These are phyloP conservation scores for Casaregolazyma suthepensis DNA, from an alignment of 1,139 yeast genomes.

Conservation along the genomic window DNA sequence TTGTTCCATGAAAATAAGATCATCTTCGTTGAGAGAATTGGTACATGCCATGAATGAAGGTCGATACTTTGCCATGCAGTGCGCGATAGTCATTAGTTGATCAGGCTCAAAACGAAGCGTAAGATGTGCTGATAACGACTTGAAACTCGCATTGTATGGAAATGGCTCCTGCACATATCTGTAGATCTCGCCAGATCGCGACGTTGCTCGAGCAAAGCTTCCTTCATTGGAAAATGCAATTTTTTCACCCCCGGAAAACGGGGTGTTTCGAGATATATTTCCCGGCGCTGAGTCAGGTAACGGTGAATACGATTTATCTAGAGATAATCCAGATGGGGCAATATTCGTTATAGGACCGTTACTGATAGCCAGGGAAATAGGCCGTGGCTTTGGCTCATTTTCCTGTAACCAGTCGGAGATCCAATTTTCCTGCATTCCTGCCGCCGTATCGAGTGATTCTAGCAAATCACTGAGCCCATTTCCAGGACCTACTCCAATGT, in stretches of 20 bases:
- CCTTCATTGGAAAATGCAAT: background rate
- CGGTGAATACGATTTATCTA: constrained; percentile 6
- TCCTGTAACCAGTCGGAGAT: constrained; percentile 19
- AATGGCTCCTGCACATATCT: constrained; percentile 69
- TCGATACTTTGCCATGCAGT: constrained; percentile 81
- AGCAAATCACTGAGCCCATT: constrained; percentile 8
- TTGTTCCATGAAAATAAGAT: constrained; percentile 90
- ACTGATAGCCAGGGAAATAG: constrained; percentile 25
- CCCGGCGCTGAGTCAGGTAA: constrained; percentile 2
- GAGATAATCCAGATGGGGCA: constrained; percentile 2
- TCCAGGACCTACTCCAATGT: constrained; percentile 11
- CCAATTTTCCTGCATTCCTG: constrained; percentile 6
- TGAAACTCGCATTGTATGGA: constrained; percentile 87
- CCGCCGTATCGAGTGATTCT: constrained; percentile 9
- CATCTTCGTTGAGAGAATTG: constrained; percentile 80
- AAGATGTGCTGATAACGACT: constrained; percentile 68
- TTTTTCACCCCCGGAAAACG: constrained; percentile 1
- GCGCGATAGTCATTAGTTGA: constrained; percentile 76
- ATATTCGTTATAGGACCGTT: constrained; percentile 7
- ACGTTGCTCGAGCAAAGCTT: background rate
- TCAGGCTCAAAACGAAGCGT: constrained; percentile 61
- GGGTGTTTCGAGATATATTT: background rate
- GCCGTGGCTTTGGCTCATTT: constrained; percentile 20
- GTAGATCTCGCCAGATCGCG: constrained; percentile 71
- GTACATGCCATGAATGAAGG: constrained; percentile 93